phyloP scores from a whole-genome alignment of 768 basidiomycete species.

The Macrocybe gigantea region DNA sequence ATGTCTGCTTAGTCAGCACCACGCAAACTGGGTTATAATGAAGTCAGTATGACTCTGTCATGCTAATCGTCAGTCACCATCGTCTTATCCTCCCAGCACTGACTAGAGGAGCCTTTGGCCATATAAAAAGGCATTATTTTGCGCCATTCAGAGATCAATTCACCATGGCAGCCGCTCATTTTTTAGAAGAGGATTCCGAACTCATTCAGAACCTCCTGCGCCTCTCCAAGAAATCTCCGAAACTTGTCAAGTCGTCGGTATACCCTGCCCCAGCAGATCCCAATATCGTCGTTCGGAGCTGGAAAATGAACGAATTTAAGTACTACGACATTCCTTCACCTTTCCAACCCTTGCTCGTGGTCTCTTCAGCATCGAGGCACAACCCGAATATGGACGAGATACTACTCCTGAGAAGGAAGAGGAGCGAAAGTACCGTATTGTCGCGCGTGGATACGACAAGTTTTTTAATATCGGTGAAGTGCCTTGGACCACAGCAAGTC shows the following conservation, averaged over 20 bases:
- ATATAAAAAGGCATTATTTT: too few relatives aligned
- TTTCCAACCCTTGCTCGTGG: slow-evolving; percentile 92
- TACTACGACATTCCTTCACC: slow-evolving; percentile 87
- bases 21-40: too few relatives aligned
- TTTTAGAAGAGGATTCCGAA: slow-evolving; percentile 38
- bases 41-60: too few relatives aligned
- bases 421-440: slow-evolving; percentile 47
- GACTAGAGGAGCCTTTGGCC: too few relatives aligned
- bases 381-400: background rate
- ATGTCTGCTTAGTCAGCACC: too few relatives aligned
- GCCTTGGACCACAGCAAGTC: slow-evolving; percentile 83
- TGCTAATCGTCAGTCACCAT: too few relatives aligned
- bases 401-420: slow-evolving; percentile 8
- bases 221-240: slow-evolving; percentile 50
- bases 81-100: too few relatives aligned
- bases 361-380: slow-evolving; percentile 63
- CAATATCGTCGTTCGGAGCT: slow-evolving; percentile 59
- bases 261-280: slow-evolving; percentile 57
- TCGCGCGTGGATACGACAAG: slow-evolving; percentile 94
- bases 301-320: slow-evolving; percentile 98
- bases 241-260: slow-evolving; percentile 55
- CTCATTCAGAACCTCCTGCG: slow-evolving; percentile 50
- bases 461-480: slow-evolving; percentile 98
- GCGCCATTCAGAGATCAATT: too few relatives aligned
- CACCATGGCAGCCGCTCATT: too few relatives aligned